Evolutionary conservation across 2,329 filamentous ascomycete genomes (phyloP), one percentile per base, ranked within the genome.

Genomic region (Neurospora sp.): DNA sequence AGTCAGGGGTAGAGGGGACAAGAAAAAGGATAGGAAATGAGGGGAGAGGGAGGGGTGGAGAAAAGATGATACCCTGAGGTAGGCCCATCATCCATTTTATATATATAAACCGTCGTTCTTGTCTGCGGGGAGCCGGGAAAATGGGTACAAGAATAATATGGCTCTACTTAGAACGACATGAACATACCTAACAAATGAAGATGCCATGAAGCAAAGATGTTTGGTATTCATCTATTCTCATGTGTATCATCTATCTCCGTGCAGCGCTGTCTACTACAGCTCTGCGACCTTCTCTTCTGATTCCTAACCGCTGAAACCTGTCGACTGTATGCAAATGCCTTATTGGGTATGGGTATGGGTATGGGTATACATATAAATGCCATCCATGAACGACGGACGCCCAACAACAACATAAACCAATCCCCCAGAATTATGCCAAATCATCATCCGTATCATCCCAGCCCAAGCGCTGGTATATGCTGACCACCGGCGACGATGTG

Each of bases 401-500:
- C n/a, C 39, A 17, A n/a, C 39, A 41, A n/a, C 39, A 41, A n/a
- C 40, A 8, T 17, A n/a, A 8, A 11, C 3, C 28, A 28, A 28
- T 5, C 1, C 6, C 23, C 39, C 40, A 17, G 15, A 23, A 11
- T 73, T 71, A 75, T 72, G 72, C 71, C 68, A 77, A 69, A 28
- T 77, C 76, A 71, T 78, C 76, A 77, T 88, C 85, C 71, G 87
- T 72, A 66, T 66, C 82, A 74, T 88, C 85, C 87, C 87, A 89
- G 66, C 87, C 86, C 57, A 88, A 77, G 73, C 79, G 80, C 74
- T 86, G 81, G 73, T 85, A 89, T 68, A 88, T 84, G 11, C 83
- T 85, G 72, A 79, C 71, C 4, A 33, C 28, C 28, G 28, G 28
- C 28, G 23, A 23, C 15, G 52, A 36, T 3, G 8, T 62, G 40